Evolutionary conservation across 2,329 filamentous ascomycete genomes (phyloP).

Genomic region (Colletotrichum ledebouriae): DNA sequence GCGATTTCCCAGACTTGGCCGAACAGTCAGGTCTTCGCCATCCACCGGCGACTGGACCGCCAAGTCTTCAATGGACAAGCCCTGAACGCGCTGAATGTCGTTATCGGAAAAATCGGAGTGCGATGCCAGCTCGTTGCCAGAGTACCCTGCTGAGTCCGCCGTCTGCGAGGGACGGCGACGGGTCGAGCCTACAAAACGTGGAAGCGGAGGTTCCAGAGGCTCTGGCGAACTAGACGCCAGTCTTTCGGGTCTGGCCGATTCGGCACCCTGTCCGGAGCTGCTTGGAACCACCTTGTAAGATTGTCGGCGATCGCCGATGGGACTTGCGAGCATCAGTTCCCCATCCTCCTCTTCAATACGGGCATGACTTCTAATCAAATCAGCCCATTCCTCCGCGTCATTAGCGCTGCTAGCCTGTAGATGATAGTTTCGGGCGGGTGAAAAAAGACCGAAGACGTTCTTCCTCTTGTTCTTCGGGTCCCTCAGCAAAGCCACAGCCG

Average conservation of each 20-base stretch:
- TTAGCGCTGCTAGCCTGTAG: slow-evolving; percentile 80
- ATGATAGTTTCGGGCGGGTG: slow-evolving; percentile 90
- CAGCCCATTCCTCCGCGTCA: slow-evolving; percentile 90
- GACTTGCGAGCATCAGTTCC: slow-evolving; percentile 81
- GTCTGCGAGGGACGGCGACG: slow-evolving; percentile 71
- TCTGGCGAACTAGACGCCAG: slow-evolving; percentile 73
- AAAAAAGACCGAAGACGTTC: slow-evolving; percentile 93
- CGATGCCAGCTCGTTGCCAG: slow-evolving; percentile 77
- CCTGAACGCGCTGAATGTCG: slow-evolving; percentile 63
- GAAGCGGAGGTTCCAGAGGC: slow-evolving; percentile 58
- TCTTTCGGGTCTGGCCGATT: slow-evolving; percentile 44
- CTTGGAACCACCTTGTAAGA: slow-evolving; percentile 52
- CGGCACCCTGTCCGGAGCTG: slow-evolving; percentile 19
- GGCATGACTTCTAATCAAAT: slow-evolving; percentile 82
- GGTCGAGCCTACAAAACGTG: slow-evolving; percentile 50
- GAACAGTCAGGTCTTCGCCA: slow-evolving; percentile 32
- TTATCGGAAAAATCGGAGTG: slow-evolving; percentile 90
- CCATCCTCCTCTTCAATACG: slow-evolving; percentile 91
- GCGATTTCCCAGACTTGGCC: slow-evolving; percentile 57
- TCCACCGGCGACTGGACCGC: slow-evolving; percentile 54
- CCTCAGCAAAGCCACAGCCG: slow-evolving; percentile 88
- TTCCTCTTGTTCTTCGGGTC: slow-evolving; percentile 89
- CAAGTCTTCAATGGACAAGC: slow-evolving; percentile 66
- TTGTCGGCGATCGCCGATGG: slow-evolving; percentile 65
- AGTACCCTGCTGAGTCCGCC: slow-evolving; percentile 73